Evolutionary conservation across 495 filamentous ascomycete genomes (phyloP), one percentile per base, ranked within the genome.

Genomic region (Lophium mytilinum): DNA sequence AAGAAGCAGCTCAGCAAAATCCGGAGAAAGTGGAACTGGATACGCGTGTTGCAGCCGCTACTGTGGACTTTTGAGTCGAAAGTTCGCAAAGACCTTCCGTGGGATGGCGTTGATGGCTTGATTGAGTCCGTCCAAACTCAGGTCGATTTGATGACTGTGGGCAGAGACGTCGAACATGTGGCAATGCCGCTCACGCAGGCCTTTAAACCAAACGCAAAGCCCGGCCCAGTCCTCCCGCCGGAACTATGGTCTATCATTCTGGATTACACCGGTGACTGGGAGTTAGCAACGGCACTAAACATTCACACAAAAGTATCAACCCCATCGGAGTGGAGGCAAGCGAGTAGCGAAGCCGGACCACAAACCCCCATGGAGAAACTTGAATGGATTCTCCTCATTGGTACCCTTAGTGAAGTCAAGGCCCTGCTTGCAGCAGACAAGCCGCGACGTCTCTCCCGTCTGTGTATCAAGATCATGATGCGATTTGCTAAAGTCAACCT

Each of bases 231-330:
- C 15, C 73, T 96, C 0, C 91, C 91, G 0, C 81, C 86, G 0
- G 91, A 96, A 69, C 76, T 96, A 21, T 96, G 91, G 90, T 81
- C 86, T 30, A 85, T 88, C 46, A 85, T 96, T 21, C 83, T 96
- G 41, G 85, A 93, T 61, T 83, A 84, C 60, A 77, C 89, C 14
- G 81, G 81, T 14, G 91, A 96, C 67, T 96, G 91, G 91, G 91
- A 96, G 71, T 76, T 90, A 3, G 85, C 91, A 14, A 85, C 80
- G 49, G 83, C 87, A 1, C 77, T 96, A 11, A 83, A 88, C 51
- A 76, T 96, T 41, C 88, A 85, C 61, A 87, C 88, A 4, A 89
- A 77, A 43, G 72, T 96, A 7, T 77, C 81, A 14, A 81, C 84
- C 34, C 90, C 91, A 1, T 64, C 73, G 14, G 83, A 88, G 65